Base-by-base conservation (phyloP, 2,329 filamentous ascomycete species). In the Cercospora sp. region DNA sequence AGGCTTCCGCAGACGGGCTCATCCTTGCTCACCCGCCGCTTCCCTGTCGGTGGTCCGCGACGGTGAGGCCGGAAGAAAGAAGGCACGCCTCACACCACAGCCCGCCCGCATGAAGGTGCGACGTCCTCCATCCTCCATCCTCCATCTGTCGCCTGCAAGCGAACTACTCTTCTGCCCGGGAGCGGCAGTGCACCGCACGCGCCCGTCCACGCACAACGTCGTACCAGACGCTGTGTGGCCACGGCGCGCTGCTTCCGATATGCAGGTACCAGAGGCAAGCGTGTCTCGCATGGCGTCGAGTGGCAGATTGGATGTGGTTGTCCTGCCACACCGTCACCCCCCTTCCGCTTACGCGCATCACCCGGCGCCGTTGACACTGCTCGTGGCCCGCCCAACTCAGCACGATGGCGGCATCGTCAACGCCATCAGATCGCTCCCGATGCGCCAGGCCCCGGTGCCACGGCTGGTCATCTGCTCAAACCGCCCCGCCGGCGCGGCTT, bases 211-310 rank as follows among this genome's bases (percentile, higher is more conserved):
- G 33, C 33, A 36, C 33, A 13, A 36, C 33, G 33, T 36, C 33
- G 33, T 16, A 55, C 51, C 40, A 55, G 33, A 67, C 60, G 65
- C 55, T 53, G 61, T 61, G 55, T 42, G 40, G 13, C 28, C 28
- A 20, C 61, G 66, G 66, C 18, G 55, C 13, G 13, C 8, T 45
- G 18, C 23, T 40, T 53, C 61, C 66, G 66, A 48, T 23, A 68
- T 61, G 66, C 66, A 68, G 66, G 66, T 61, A 68, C 66, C 60
- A 67, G 59, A 48, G 26, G 45, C 51, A 45, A 5, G n/a, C n/a
- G 36, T 42, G 36, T 42, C 36, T 42, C 65, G 23, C 42, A 40
- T 51, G 23, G 48, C 20, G 36, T 42, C 36, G 23, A 40, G 33
- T 40, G 33, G 33, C 33, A 40, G 33, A 40, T 40, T 6, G 3